A percentile compares a stretch with the other conserved stretches of the same genome.
Evolutionary conservation across 148 eudicot genomes (phyloP).

Genomic region (Cornus florida): DNA sequence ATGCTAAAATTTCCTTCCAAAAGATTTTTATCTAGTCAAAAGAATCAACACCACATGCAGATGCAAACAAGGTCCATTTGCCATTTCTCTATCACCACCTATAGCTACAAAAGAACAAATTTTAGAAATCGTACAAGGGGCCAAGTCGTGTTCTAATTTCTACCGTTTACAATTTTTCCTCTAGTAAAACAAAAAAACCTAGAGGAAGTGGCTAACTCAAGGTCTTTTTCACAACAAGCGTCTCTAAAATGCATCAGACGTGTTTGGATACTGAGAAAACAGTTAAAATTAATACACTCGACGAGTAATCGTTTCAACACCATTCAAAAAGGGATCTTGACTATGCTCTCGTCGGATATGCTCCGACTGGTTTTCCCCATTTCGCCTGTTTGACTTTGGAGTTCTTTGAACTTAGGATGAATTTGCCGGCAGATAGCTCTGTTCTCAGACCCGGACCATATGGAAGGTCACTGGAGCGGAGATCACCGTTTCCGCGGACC

Average conservation of each 20-base stretch:
- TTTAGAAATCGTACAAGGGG: neutral
- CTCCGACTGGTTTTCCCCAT: too few species aligned
- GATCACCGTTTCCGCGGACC: too few species aligned
- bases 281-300: neutral
- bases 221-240: neutral
- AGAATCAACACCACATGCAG: constrained; percentile 13
- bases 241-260: too few species aligned
- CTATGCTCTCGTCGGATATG: too few species aligned
- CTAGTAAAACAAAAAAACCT: neutral
- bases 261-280: neutral
- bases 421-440: too few species aligned
- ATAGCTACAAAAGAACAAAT: neutral
- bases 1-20: neutral
- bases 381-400: too few species aligned
- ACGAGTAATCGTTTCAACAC: neutral
- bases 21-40: neutral
- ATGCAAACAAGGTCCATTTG: constrained; percentile 6
- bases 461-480: too few species aligned
- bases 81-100: neutral
- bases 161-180: neutral
- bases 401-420: too few species aligned
- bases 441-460: too few species aligned
- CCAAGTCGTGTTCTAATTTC: neutral
- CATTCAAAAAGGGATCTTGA: neutral
- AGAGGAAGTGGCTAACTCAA: neutral